Conservation (phyloP, 83 land plant species). For the Isoetes engelmannii region DNA sequence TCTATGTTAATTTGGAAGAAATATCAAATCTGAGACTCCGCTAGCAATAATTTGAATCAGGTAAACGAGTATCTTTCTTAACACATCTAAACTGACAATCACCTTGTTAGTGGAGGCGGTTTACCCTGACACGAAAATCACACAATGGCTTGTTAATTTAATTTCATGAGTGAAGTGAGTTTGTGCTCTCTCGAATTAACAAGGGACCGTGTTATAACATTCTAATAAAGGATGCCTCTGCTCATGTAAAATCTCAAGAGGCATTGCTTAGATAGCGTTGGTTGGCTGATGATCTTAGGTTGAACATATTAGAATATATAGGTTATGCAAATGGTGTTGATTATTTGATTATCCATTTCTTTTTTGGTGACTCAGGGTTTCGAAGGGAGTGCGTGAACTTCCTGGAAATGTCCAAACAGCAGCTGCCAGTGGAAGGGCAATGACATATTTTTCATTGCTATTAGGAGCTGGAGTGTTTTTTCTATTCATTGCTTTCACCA, state of each 20-base stretch:
- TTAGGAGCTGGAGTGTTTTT: conserved; percentile 85
- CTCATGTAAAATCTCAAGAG: not conserved
- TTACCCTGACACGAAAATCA: not conserved
- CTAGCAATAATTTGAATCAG: not conserved
- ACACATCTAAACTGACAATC: conserved; percentile 1
- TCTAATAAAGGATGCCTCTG: no score
- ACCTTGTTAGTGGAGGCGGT: not conserved
- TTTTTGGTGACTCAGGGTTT: conserved; percentile 42
- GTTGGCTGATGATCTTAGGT: not conserved
- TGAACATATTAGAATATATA: not conserved
- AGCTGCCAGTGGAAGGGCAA: conserved; percentile 59
- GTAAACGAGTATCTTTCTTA: not conserved
- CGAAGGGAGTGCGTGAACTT: conserved; percentile 75
- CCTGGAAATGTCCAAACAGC: conserved; percentile 89
- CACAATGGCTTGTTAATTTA: no score
- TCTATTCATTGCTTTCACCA: conserved; percentile 76
- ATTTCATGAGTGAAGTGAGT: no score
- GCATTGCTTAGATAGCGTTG: not conserved
- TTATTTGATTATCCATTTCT: not conserved
- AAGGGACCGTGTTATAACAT: not conserved
- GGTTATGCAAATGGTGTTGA: not conserved
- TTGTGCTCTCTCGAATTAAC: not conserved
- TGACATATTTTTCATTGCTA: conserved; percentile 72
- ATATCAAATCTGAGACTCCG: not conserved
- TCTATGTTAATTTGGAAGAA: conserved; percentile 7